Conservation (phyloP, 2,329 filamentous ascomycete species). For the Pseudohalonectria lignicola region DNA sequence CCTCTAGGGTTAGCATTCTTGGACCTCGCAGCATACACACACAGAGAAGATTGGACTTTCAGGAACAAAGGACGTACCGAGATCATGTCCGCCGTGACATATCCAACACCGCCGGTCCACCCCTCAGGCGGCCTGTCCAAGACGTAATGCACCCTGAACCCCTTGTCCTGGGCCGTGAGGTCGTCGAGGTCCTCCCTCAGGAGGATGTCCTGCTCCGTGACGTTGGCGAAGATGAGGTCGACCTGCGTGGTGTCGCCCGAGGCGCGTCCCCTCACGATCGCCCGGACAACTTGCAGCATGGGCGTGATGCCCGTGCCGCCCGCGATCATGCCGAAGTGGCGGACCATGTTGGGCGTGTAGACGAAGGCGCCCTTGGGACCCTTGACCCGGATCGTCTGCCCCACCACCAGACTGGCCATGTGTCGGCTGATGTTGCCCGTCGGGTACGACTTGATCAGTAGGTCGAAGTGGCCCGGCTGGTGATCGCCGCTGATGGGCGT, state of each 20-base stretch:
- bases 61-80: conserved; percentile 32
- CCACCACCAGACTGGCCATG: conserved; percentile 72
- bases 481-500: conserved; percentile 86
- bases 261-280: conserved; percentile 71
- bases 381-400: conserved; percentile 78
- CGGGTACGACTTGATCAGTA: conserved; percentile 96
- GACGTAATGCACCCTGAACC: conserved; percentile 86
- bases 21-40: neutral
- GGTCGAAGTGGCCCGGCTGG: conserved; percentile 84
- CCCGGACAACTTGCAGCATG: conserved; percentile 93
- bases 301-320: conserved; percentile 96
- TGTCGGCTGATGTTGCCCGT: conserved; percentile 96
- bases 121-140: conserved; percentile 88
- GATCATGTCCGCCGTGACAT: conserved; percentile 93
- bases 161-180: conserved; percentile 60
- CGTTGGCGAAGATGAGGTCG: conserved; percentile 94
- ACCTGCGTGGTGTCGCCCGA: conserved; percentile 79
- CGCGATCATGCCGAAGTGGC: conserved; percentile 95
- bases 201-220: conserved; percentile 84
- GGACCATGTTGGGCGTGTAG: conserved; percentile 93
- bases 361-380: conserved; percentile 98
- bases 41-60: neutral
- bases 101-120: conserved; percentile 89
- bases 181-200: conserved; percentile 84
- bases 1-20: conserved; percentile 13